Evolutionary conservation across 2,329 filamentous ascomycete species (phyloP).

Genomic region (Pseudogymnoascus sp.): DNA sequence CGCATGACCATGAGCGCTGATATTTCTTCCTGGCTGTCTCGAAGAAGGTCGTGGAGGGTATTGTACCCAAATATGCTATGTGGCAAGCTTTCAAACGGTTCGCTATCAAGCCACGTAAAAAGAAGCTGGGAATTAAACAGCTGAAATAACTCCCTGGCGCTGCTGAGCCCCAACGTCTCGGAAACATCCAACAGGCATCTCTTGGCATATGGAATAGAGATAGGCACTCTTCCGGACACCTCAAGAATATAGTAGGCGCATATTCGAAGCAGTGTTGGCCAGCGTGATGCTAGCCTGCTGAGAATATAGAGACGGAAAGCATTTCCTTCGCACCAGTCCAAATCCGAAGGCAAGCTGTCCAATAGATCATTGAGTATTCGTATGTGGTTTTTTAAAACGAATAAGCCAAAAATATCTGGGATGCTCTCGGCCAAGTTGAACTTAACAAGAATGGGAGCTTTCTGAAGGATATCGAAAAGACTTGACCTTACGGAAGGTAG

Average conservation of each 20-base stretch:
- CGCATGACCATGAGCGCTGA: conserved; percentile 78
- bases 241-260: conserved; percentile 95
- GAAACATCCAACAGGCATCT: conserved; percentile 64
- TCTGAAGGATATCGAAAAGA: conserved; percentile 63
- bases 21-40: conserved; percentile 66
- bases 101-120: conserved; percentile 76
- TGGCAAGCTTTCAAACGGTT: conserved; percentile 64
- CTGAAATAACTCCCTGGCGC: conserved; percentile 64
- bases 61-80: conserved; percentile 77
- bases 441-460: conserved; percentile 63
- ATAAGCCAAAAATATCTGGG: conserved; percentile 69
- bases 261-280: conserved; percentile 77
- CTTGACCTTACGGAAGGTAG: conserved; percentile 52
- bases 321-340: conserved; percentile 70
- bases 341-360: conserved; percentile 66
- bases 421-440: conserved; percentile 65
- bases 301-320: conserved; percentile 73
- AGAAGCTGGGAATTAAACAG: conserved; percentile 84
- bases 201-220: conserved; percentile 61
- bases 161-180: conserved; percentile 52
- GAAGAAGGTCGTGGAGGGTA: conserved; percentile 59
- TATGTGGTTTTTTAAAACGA: conserved; percentile 75
- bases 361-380: conserved; percentile 77
- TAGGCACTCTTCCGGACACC: conserved; percentile 64
- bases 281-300: conserved; percentile 67